Evolutionary conservation across 805 yeast species (phyloP), one percentile per base, ranked within the genome.

Genomic region (Torulaspora quercuum): DNA sequence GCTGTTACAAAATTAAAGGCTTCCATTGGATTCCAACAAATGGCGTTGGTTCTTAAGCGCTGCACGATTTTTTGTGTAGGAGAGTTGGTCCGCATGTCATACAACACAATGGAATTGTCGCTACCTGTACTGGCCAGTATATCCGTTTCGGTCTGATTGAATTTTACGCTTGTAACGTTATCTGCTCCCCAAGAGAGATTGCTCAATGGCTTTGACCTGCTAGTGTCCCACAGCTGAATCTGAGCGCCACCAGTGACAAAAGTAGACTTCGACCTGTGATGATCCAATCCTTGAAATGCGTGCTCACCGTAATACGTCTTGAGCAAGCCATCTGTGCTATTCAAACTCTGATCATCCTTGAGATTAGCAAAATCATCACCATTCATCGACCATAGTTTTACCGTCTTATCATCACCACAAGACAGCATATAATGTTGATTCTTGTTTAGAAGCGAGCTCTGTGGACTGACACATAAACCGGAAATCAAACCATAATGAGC

Each of bases 21-120:
- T 63, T 92, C 97, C 82, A 92, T 85, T 4, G 99, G 99, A 64
- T 92, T 92, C 97, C 97, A 92, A 38, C 88, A 73, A 16, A 92
- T 71, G 30, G 90, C 72, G 61, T 92, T 92, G 12, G 89, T 84
- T 52, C 94, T 73, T 73, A 92, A 70, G 12, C 78, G 68, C 17
- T 92, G 84, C 30, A 82, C 83, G 41, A 90, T 76, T 60, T 89
- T 90, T 63, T 94, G 97, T 4, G 94, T 78, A 9, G 98, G 96
- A 2, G 95, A 74, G 52, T 84, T 79, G 5, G 96, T 86, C 53
- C 98, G 76, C 33, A 86, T 69, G 61, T 92, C 99, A 61, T 92
- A 92, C 25, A 92, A 67, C 2, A 90, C 89, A 35, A 92, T 72
- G 1, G 96, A 82, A 54, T 95, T 83, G 61, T 92, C 98, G 34